Evolutionary conservation across 305 asterid genomes (phyloP), one percentile per base, ranked within the genome.

Genomic region (Monarda citriodora): DNA sequence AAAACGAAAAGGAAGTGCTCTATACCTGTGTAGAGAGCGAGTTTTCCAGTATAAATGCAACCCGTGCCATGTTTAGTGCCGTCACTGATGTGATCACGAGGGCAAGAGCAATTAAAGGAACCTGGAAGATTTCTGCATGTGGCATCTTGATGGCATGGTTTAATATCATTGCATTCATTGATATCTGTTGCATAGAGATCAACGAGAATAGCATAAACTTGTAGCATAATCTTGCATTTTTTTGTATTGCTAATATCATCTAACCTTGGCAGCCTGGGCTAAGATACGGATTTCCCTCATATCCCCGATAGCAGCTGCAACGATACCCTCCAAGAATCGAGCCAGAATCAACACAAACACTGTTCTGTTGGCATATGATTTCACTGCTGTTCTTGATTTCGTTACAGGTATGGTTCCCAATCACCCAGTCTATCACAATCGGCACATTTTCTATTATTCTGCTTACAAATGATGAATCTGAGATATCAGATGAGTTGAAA

Each of bases 231-330:
- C 4, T 26, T 26, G 31, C 31, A 26, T 26, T 26, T 26, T 26
- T 26, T 26, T 1, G 31, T 26, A 26, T 26, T 26, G 31, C 31
- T 26, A 36, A 8, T 17, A 4, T 45, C 9, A 15, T 52, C 72
- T 53, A 25, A 76, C 78, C 78, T 65, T 58, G 67, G 50, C 82
- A 76, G 46, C 82, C 78, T 15, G 72, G 73, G 36, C 70, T 67
- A 52, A 77, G 74, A 64, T 77, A 77, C 1, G 79, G 82, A 61
- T 73, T 73, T 41, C 82, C 82, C 29, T 36, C 13, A 56, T 51
- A 77, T 10, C 79, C 82, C 10, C 3, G 31, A 0, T 77, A 67
- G 63, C 79, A 73, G 26, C 44, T 64, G 69, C 83, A 77, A 9
- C 67, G 71, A 40, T 69, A 66, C 13, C 79, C 79, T 53, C 79